A percentile compares a stretch with the other conserved stretches of the same genome.
These are phyloP conservation scores for Fusarium haematococcum DNA, from an alignment of 2,329 filamentous ascomycete species.

Conservation along the genomic window DNA sequence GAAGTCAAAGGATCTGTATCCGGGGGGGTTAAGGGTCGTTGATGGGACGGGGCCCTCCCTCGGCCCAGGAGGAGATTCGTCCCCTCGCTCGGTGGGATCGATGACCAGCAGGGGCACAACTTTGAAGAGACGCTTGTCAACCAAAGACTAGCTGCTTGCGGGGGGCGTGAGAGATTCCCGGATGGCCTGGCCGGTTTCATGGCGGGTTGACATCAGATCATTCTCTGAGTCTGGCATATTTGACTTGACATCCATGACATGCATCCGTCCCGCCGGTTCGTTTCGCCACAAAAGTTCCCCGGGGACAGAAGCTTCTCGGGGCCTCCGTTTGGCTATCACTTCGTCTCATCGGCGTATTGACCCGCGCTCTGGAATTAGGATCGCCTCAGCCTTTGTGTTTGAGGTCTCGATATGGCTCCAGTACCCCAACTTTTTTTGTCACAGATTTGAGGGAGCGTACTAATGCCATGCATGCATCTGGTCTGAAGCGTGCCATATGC, in stretches of 20 bases:
- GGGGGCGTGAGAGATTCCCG: neutral
- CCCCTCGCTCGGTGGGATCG: neutral
- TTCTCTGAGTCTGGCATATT: neutral
- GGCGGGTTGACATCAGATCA: neutral
- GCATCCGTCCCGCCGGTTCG: neutral
- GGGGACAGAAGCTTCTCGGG: neutral
- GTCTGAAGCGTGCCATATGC: neutral
- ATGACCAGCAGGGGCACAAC: neutral
- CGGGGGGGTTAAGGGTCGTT: neutral
- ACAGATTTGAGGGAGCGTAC: neutral
- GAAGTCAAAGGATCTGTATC: neutral
- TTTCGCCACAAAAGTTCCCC: conserved; percentile 11
- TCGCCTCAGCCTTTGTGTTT: neutral
- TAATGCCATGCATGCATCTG: neutral
- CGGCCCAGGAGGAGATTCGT: neutral
- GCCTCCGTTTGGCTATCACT: neutral
- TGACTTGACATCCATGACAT: neutral
- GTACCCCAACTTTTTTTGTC: neutral
- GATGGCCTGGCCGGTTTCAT: conserved; percentile 3
- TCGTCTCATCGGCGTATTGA: neutral
- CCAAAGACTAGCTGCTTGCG: neutral
- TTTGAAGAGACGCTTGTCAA: neutral
- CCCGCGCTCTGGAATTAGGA: neutral
- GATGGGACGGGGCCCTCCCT: neutral
- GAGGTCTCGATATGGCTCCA: neutral